A percentile compares a stretch with the other conserved stretches of the same genome.
Conservation (phyloP, 2,329 filamentous ascomycete genomes). For the Exophiala xenobiotica region DNA sequence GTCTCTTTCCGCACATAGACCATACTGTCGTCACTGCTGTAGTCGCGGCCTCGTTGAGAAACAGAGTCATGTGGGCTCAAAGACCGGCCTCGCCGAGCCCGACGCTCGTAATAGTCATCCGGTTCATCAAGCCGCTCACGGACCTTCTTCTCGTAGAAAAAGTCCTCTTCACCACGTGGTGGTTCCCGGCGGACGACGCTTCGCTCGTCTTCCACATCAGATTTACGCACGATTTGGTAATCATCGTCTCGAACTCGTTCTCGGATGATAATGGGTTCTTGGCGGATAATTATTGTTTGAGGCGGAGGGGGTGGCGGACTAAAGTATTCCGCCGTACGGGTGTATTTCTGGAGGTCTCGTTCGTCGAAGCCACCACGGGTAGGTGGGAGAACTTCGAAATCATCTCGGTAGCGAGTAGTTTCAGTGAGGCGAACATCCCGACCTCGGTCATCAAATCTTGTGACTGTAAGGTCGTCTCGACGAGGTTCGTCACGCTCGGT, state of each 20-base stretch:
- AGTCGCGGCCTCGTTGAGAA: constrained; percentile 51
- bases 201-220: constrained; percentile 54
- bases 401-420: constrained; percentile 42
- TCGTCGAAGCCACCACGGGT: constrained; percentile 34
- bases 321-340: constrained; percentile 54
- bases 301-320: constrained; percentile 44
- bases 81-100: constrained; percentile 53
- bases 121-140: constrained; percentile 29
- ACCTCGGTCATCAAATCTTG: constrained; percentile 38
- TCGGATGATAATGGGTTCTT: constrained; percentile 57
- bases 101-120: constrained; percentile 63
- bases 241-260: constrained; percentile 55
- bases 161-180: constrained; percentile 31
- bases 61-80: constrained; percentile 54
- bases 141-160: constrained; percentile 33
- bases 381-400: constrained; percentile 43
- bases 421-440: constrained; percentile 44
- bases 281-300: constrained; percentile 52
- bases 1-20: constrained; percentile 58
- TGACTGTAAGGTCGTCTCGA: constrained; percentile 41
- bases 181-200: constrained; percentile 35
- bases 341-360: constrained; percentile 51
- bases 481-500: constrained; percentile 52
- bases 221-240: constrained; percentile 60
- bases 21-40: constrained; percentile 61